A percentile compares a stretch with the other conserved stretches of the same genome.
Conservation (phyloP, 495 filamentous ascomycete species). For the Cudoniella acicularis region DNA sequence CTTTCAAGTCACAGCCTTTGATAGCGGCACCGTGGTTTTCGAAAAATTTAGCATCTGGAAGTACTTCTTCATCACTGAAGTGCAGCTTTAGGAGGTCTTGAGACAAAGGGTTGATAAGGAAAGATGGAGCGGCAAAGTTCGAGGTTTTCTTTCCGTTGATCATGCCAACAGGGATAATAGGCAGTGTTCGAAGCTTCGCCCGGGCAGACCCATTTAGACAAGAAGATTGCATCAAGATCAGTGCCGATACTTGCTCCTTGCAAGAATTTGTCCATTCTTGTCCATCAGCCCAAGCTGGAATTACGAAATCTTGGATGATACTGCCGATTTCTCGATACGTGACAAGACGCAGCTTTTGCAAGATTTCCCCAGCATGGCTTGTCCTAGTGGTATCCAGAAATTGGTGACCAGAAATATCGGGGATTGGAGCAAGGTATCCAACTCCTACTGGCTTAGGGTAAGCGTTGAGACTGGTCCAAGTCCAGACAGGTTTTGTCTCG, state of each 20-base stretch:
- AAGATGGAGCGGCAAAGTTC: constrained; percentile 9
- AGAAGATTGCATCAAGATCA: constrained; percentile 18
- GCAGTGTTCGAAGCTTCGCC: constrained; percentile 13
- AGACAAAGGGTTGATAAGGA: constrained; percentile 12
- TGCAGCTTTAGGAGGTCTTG: constrained; percentile 22
- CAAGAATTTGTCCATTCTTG: constrained; percentile 1
- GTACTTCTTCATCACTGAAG: constrained; percentile 30
- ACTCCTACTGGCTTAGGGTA: background rate
- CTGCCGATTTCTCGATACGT: background rate
- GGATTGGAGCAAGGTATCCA: too few relatives aligned
- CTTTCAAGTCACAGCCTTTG: constrained; percentile 22
- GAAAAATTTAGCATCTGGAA: constrained; percentile 27
- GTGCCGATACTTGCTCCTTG: constrained; percentile 19
- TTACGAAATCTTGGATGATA: constrained; percentile 12
- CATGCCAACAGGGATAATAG: constrained; percentile 26
- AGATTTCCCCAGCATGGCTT: background rate
- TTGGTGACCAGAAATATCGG: too few relatives aligned
- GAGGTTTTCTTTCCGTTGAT: constrained; percentile 11
- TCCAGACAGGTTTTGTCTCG: too few relatives aligned
- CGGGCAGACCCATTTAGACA: constrained; percentile 7
- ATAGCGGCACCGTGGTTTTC: constrained; percentile 17
- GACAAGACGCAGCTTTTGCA: constrained; percentile 6
- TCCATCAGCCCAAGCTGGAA: constrained; percentile 13
- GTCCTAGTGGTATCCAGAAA: constrained; percentile 7
- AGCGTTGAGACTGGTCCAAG: constrained; percentile 11